Percentiles rank a stretch among this genome's conserved stretches.
Conservation (phyloP, 2,329 filamentous ascomycete genomes). For the Ceratocystis papillata region DNA sequence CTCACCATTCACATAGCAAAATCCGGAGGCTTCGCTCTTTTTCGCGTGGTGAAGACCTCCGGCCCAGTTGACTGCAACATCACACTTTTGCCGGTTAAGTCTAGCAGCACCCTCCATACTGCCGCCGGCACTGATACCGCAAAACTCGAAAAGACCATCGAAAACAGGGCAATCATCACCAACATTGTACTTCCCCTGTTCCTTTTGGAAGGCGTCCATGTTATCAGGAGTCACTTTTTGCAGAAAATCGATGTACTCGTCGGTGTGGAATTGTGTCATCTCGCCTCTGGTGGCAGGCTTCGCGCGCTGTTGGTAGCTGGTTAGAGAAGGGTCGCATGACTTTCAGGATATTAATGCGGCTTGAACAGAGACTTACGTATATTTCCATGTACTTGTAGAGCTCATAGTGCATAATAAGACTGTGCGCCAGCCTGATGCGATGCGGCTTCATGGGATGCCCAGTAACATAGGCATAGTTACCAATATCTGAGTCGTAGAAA, state of each 20-base stretch:
- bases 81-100: slow-evolving; percentile 79
- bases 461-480: slow-evolving; percentile 94
- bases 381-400: slow-evolving; percentile 95
- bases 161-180: slow-evolving; percentile 97
- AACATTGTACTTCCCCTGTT: slow-evolving; percentile 89
- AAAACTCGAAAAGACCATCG: slow-evolving; percentile 94
- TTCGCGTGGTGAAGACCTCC: slow-evolving; percentile 95
- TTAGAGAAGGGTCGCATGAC: slow-evolving; percentile 17
- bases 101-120: slow-evolving; percentile 89
- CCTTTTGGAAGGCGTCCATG: slow-evolving; percentile 70
- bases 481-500: slow-evolving; percentile 97
- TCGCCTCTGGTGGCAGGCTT: slow-evolving; percentile 82
- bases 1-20: slow-evolving; percentile 94
- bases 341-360: neutral
- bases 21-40: slow-evolving; percentile 89
- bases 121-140: slow-evolving; percentile 84
- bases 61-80: slow-evolving; percentile 98
- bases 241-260: slow-evolving; percentile 92
- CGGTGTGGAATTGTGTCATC: slow-evolving; percentile 86
- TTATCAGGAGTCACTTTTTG: slow-evolving; percentile 96
- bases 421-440: slow-evolving; percentile 86
- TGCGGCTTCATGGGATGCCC: slow-evolving; percentile 99
- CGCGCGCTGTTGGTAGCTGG: slow-evolving; percentile 47
- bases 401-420: slow-evolving; percentile 90
- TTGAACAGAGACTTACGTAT: slow-evolving; percentile 54